Conservation (phyloP, 1,284 basidiomycete species). For the Malassezia restricta region DNA sequence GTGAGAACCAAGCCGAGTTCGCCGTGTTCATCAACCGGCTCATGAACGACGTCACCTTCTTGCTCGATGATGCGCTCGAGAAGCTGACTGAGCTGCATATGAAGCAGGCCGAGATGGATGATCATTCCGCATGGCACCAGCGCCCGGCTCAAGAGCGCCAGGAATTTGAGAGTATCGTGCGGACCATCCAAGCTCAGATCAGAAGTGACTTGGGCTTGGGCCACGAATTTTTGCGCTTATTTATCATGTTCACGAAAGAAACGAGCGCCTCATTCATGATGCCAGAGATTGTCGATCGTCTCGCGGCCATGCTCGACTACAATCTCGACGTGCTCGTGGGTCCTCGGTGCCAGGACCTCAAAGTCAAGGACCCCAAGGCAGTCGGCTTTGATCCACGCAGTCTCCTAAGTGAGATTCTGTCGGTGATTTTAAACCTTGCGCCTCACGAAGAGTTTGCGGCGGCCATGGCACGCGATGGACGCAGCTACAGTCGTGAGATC, state of each 20-base stretch:
- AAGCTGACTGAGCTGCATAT: conserved; percentile 76
- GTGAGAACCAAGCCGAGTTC: conserved; percentile 24
- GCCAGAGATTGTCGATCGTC: conserved; percentile 84
- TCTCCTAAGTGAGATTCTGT: conserved; percentile 73
- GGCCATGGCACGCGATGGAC: conserved; percentile 80
- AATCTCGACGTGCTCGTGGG: conserved; percentile 83
- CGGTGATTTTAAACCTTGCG: conserved; percentile 81
- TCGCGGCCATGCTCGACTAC: conserved; percentile 94
- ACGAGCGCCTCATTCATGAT: conserved; percentile 87
- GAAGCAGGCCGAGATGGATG: conserved; percentile 72
- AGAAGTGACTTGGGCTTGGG: conserved; percentile 76
- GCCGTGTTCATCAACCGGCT: conserved; percentile 91
- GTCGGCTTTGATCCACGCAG: conserved; percentile 76
- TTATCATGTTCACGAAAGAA: conserved; percentile 83
- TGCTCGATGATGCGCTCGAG: conserved; percentile 88
- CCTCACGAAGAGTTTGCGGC: conserved; percentile 67
- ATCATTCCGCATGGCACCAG: conserved; percentile 58
- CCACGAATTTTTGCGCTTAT: conserved; percentile 70
- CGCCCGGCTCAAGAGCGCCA: conserved; percentile 59
- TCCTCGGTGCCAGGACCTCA: conserved; percentile 65
- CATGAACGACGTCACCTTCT: conserved; percentile 98
- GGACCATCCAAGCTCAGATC: conserved; percentile 67
- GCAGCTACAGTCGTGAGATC: conserved; percentile 73
- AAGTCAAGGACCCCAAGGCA: conserved; percentile 74
- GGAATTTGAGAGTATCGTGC: conserved; percentile 69